These are phyloP conservation scores for Rubus parviflorus DNA, from an alignment of 306 rosid species.

Conservation along the genomic window DNA sequence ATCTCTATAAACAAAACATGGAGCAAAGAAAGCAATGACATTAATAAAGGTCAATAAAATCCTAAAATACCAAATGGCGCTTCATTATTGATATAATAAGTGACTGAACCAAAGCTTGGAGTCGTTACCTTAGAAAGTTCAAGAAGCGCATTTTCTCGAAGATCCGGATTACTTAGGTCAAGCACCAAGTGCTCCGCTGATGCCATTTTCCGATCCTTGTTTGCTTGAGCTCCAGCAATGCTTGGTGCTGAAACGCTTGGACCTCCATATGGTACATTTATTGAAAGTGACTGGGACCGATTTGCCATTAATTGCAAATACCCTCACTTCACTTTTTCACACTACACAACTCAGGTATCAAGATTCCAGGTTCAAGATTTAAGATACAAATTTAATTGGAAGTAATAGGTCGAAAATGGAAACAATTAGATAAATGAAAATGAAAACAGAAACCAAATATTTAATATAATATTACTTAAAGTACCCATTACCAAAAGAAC, in stretches of 20 bases:
- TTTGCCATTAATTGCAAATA: slow-evolving; percentile 26
- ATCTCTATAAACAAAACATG: background rate
- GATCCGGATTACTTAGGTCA: slow-evolving; percentile 61
- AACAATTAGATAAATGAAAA: background rate
- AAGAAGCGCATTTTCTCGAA: slow-evolving; percentile 57
- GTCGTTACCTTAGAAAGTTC: slow-evolving; percentile 58
- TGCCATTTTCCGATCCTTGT: slow-evolving; percentile 62
- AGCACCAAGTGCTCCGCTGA: slow-evolving; percentile 58
- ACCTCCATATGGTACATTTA: slow-evolving; percentile 50
- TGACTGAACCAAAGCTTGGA: slow-evolving; percentile 5
- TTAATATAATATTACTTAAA: background rate
- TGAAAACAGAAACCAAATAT: background rate
- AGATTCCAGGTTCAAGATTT: background rate
- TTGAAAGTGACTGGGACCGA: slow-evolving; percentile 23
- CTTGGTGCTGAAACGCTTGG: slow-evolving; percentile 33
- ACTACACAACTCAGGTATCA: background rate
- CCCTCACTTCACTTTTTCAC: background rate
- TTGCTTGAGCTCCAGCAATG: slow-evolving; percentile 32
- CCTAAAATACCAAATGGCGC: background rate
- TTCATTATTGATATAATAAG: background rate
- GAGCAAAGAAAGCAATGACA: background rate
- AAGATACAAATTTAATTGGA: background rate
- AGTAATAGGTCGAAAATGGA: background rate
- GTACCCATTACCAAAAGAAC: background rate
- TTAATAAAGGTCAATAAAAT: background rate